These are phyloP conservation scores for Lenwebbia sp. DNA, from an alignment of 345 rosid species.

Conservation along the genomic window DNA sequence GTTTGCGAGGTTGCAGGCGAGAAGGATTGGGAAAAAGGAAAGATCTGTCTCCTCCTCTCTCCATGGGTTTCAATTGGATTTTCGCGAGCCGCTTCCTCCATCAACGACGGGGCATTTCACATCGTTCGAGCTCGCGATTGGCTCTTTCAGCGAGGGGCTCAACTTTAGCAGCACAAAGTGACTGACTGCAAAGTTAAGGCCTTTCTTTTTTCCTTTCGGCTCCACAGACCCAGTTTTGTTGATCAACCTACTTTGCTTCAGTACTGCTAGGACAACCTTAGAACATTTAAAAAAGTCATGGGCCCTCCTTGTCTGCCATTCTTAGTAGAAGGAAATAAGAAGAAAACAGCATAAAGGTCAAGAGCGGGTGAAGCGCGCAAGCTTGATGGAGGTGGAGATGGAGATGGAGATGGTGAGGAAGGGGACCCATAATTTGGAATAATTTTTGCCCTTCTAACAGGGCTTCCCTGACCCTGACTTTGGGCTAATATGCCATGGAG, in stretches of 20 bases:
- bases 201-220: neutral
- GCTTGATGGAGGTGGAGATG: neutral
- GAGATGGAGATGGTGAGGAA: neutral
- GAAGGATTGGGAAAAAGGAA: too few relatives aligned
- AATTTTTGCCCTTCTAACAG: too few relatives aligned
- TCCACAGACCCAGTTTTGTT: neutral
- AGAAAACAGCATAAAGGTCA: neutral
- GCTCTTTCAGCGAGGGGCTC: neutral
- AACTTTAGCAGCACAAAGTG: neutral
- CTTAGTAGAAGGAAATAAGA: neutral
- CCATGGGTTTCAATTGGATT: too few relatives aligned
- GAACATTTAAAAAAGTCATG: neutral
- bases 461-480: neutral
- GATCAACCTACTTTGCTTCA: neutral
- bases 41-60: too few relatives aligned
- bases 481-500: neutral
- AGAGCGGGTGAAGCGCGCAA: neutral
- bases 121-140: too few relatives aligned
- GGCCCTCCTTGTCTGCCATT: neutral
- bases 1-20: too few relatives aligned
- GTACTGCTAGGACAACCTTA: rapidly evolving
- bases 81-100: too few relatives aligned
- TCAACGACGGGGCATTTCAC: too few relatives aligned
- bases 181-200: neutral
- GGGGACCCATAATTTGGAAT: neutral